Evolutionary conservation across 306 rosid species (phyloP).

Genomic region (Citrullus amarus): DNA sequence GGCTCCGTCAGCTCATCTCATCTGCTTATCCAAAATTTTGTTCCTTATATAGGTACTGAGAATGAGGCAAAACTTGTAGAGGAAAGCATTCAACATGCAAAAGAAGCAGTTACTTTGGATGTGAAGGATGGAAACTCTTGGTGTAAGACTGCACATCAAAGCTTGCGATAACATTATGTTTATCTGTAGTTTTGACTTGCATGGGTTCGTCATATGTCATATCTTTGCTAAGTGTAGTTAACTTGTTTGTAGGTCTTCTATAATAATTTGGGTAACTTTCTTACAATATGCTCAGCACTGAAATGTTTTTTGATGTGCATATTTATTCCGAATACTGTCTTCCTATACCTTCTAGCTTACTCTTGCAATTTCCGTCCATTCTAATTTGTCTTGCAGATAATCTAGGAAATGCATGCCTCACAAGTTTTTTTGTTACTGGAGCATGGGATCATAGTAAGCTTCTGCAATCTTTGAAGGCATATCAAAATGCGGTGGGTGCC

Average conservation of each 20-base stretch:
- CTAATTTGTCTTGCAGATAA: slow-evolving; percentile 47
- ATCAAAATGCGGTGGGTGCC: slow-evolving; percentile 89
- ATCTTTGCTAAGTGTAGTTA: not conserved
- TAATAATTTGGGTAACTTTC: not conserved
- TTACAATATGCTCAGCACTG: not conserved
- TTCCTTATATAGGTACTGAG: slow-evolving; percentile 46
- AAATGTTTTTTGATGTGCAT: not conserved
- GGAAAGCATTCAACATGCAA: slow-evolving; percentile 92
- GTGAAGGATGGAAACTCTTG: slow-evolving; percentile 92
- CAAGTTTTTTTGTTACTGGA: slow-evolving; percentile 84
- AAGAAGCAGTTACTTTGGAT: slow-evolving; percentile 80
- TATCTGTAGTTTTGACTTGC: not conserved
- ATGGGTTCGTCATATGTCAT: not conserved
- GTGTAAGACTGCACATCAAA: slow-evolving; percentile 47
- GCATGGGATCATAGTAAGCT: slow-evolving; percentile 87
- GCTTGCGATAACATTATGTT: not conserved
- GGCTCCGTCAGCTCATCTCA: not conserved
- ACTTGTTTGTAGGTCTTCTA: not conserved
- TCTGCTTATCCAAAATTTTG: slow-evolving; percentile 5
- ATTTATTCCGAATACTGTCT: not conserved
- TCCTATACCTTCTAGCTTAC: not conserved
- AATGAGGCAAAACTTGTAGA: slow-evolving; percentile 78
- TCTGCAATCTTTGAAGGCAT: slow-evolving; percentile 78
- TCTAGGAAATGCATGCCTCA: slow-evolving; percentile 90
- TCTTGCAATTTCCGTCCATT: not conserved